Conservation (phyloP, 345 rosid species). For the Angophora floribunda region DNA sequence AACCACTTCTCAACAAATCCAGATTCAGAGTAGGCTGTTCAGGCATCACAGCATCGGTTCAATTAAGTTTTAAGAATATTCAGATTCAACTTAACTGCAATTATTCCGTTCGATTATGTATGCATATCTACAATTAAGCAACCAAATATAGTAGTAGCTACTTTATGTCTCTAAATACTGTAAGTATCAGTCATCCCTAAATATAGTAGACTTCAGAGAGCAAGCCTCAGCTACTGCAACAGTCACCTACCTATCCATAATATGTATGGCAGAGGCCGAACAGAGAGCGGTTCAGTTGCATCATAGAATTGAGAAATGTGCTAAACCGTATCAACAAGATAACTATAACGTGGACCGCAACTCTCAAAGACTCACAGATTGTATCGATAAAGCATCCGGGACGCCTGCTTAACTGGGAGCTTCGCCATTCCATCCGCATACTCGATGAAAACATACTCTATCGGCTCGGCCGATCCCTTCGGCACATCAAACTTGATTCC, state of each 20-base stretch:
- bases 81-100: not conserved
- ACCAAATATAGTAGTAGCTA: not conserved
- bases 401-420: conserved; percentile 87
- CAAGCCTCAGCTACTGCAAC: not conserved
- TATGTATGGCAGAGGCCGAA: not conserved
- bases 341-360: not conserved
- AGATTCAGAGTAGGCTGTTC: not conserved
- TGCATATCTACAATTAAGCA: not conserved
- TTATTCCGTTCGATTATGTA: not conserved
- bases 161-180: not conserved
- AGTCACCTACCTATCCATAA: not conserved
- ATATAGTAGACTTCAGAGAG: not conserved
- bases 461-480: conserved; percentile 47
- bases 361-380: conserved; percentile 44
- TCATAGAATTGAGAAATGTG: not conserved
- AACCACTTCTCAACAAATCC: not conserved
- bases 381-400: conserved; percentile 84
- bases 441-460: conserved; percentile 80
- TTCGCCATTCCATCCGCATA: conserved; percentile 97
- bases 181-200: not conserved
- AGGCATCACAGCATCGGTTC: not conserved
- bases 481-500: conserved; percentile 73
- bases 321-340: not conserved
- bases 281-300: not conserved
- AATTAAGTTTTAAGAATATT: not conserved